Percentiles rank a stretch among this genome's conserved stretches.
Conservation (phyloP, 2,329 filamentous ascomycete genomes). For the Coniochaeta sp. region DNA sequence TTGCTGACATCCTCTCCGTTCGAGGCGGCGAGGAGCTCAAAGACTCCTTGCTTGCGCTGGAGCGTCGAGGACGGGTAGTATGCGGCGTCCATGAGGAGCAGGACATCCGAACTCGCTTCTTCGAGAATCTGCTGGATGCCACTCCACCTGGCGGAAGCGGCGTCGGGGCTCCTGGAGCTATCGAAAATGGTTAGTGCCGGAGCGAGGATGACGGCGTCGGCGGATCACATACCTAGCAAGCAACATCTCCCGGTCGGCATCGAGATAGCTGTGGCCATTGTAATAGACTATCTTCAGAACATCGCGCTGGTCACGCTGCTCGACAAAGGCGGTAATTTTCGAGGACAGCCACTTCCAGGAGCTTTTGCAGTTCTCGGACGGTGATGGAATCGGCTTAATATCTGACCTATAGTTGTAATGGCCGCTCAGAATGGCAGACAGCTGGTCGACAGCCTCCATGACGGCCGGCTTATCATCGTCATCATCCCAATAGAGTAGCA, state of each 20-base stretch:
- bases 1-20: constrained; percentile 43
- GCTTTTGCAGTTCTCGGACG: constrained; percentile 37
- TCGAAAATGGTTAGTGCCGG: constrained; percentile 6
- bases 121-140: constrained; percentile 50
- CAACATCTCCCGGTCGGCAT: constrained; percentile 49
- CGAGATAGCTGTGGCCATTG: constrained; percentile 45
- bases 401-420: constrained; percentile 45
- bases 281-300: constrained; percentile 54
- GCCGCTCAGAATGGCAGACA: constrained; percentile 42
- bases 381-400: constrained; percentile 41
- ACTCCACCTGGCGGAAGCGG: constrained; percentile 43
- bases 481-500: constrained; percentile 51
- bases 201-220: neutral
- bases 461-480: constrained; percentile 36
- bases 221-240: constrained; percentile 41
- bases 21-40: constrained; percentile 50
- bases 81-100: constrained; percentile 52
- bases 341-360: constrained; percentile 47
- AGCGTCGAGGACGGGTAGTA: constrained; percentile 49
- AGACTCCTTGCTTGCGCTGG: constrained; percentile 42
- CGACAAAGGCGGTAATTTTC: constrained; percentile 44
- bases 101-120: constrained; percentile 45
- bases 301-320: constrained; percentile 45
- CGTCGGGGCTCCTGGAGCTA: constrained; percentile 40
- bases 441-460: constrained; percentile 33